Evolutionary conservation across 2,329 filamentous ascomycete genomes (phyloP), one percentile per base, ranked within the genome.

Genomic region (Cladophialophora carrionii): DNA sequence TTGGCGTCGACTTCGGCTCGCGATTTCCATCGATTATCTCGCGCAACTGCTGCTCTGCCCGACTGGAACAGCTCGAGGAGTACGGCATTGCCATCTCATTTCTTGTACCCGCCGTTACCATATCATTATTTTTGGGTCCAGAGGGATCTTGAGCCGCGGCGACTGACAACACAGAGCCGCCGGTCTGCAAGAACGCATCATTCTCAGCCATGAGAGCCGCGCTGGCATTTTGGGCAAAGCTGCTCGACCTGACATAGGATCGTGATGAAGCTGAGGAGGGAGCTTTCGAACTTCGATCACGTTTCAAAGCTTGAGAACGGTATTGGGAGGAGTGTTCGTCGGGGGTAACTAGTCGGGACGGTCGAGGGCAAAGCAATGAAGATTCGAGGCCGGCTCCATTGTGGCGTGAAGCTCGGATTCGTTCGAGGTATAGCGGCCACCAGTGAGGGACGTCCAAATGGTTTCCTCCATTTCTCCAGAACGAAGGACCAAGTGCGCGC

Each of bases 401-500:
- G 20, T 61, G 53, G 9, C 59, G 55, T 17, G 55, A 51, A 48
- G 61, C 52, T 24, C 69, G 57, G 46, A 71, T 60, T 20, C 66
- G 52, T 43, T 74, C 71, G 20, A 76, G 65, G 37, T 76, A 72
- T 34, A 73, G 66, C 43, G 75, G 69, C 69, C 74, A 76, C 76
- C 77, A 78, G 56, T 71, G 63, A 24, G 74, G 69, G 61, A 72
- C 67, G 34, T 78, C 74, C 43, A 73, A 66, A 34, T 72, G 68
- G 32, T 72, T 65, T 26, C 65, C 68, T 67, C 71, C 73, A 62
- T 76, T 71, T 61, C 74, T 75, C 73, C 77, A 78, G 62, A 80
- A 76, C 49, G 70, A 68, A 26, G 74, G 72, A 67, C 74, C 74
- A 14, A 80, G 70, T n/a, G 73, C 70, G 55, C 74, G 73, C 66